A percentile compares a stretch with the other conserved stretches of the same genome.
These are phyloP conservation scores for Podila clonocystis DNA, from an alignment of 192 early-diverging fungal genomes.

Conservation along the genomic window DNA sequence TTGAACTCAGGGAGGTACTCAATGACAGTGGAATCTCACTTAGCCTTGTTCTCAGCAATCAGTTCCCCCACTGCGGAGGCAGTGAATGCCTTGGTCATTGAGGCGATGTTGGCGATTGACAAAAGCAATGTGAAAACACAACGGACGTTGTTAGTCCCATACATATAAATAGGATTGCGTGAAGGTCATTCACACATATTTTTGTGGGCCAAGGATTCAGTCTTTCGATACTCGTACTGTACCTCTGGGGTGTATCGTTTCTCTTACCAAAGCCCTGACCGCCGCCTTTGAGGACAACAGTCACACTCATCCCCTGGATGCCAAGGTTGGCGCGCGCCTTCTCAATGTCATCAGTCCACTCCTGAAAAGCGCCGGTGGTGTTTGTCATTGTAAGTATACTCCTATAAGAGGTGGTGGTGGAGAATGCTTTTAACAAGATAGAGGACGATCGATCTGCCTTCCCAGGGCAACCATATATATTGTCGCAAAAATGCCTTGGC, in stretches of 20 bases:
- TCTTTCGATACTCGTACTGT: constrained; percentile 12
- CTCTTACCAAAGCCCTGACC: constrained; percentile 22
- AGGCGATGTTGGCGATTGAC: constrained; percentile 19
- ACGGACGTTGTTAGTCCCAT: constrained; percentile 6
- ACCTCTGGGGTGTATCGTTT: constrained; percentile 22
- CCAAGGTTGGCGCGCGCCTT: constrained; percentile 19
- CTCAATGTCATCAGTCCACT: constrained; percentile 22
- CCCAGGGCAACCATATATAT: constrained; percentile 7
- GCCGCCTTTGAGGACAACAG: constrained; percentile 12
- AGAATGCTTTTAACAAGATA: constrained; percentile 11
- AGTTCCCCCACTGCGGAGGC: constrained; percentile 18
- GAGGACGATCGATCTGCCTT: constrained; percentile 9
- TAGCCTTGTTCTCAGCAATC: constrained; percentile 24
- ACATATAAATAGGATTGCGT: constrained; percentile 8
- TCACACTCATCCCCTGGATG: constrained; percentile 20
- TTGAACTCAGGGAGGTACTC: constrained; percentile 24
- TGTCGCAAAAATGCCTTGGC: constrained; percentile 13
- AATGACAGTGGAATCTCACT: constrained; percentile 17
- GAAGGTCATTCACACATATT: constrained; percentile 11
- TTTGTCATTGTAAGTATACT: constrained; percentile 16
- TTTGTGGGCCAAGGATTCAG: constrained; percentile 15
- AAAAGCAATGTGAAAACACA: constrained; percentile 10
- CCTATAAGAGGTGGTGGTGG: constrained; percentile 5
- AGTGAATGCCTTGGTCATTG: constrained; percentile 24
- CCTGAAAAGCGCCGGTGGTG: constrained; percentile 11